Percentiles rank a stretch among this genome's conserved stretches.
These are phyloP conservation scores for Pichia sp. DNA, from an alignment of 1,139 yeast species.

Conservation along the genomic window DNA sequence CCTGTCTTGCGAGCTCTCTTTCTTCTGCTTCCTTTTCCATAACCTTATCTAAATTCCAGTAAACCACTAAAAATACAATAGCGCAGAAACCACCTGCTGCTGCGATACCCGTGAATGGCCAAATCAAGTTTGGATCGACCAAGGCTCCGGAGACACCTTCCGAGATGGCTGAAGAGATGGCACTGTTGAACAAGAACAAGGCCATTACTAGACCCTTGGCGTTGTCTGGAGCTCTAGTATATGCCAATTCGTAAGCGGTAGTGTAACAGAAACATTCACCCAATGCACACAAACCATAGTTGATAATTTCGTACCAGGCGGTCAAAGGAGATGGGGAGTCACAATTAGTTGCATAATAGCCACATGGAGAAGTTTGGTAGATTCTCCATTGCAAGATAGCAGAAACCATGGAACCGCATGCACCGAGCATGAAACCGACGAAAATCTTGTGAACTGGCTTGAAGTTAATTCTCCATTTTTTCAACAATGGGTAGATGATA, in stretches of 20 bases:
- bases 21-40: conserved; percentile 41
- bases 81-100: conserved; percentile 44
- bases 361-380: conserved; percentile 77
- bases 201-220: conserved; percentile 71
- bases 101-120: conserved; percentile 52
- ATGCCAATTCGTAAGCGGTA: conserved; percentile 66
- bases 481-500: conserved; percentile 50
- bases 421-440: conserved; percentile 69
- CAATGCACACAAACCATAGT: conserved; percentile 46
- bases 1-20: conserved; percentile 7
- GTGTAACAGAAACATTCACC: conserved; percentile 58
- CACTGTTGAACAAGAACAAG: conserved; percentile 55
- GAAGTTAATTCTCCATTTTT: conserved; percentile 47
- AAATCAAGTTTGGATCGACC: conserved; percentile 49
- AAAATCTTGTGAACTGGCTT: conserved; percentile 38
- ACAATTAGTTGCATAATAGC: conserved; percentile 47
- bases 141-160: conserved; percentile 54
- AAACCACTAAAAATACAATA: conserved; percentile 40
- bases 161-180: conserved; percentile 55
- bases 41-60: conserved; percentile 48
- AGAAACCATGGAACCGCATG: conserved; percentile 70
- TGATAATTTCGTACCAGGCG: conserved; percentile 52
- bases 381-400: conserved; percentile 77
- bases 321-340: conserved; percentile 46
- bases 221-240: conserved; percentile 54